A percentile compares a stretch with the other conserved stretches of the same genome.
Evolutionary conservation across 805 yeast genomes (phyloP).

Genomic region (Cyberlindnera galapagoensis): DNA sequence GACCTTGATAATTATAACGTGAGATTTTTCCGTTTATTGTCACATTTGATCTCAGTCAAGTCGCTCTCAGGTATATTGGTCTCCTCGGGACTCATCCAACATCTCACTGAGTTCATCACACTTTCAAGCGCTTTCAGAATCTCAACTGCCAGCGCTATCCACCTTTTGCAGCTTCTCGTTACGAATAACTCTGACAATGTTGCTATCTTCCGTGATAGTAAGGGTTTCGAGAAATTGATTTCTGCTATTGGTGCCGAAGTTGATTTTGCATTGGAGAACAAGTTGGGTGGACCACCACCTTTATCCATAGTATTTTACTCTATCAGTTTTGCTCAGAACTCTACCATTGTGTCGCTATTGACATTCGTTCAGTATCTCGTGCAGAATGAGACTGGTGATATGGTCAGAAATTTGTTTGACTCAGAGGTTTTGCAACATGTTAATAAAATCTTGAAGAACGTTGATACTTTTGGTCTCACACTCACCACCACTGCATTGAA

Average conservation of each 20-base stretch:
- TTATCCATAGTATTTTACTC: conserved; percentile 43
- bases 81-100: conserved; percentile 69
- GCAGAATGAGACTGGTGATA: conserved; percentile 72
- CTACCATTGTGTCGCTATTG: conserved; percentile 50
- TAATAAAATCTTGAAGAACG: conserved; percentile 50
- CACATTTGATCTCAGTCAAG: conserved; percentile 52
- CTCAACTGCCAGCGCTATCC: conserved; percentile 58
- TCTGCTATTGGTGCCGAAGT: conserved; percentile 59
- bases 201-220: conserved; percentile 54
- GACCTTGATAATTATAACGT: conserved; percentile 42
- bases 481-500: conserved; percentile 56
- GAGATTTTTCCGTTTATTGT: conserved; percentile 53
- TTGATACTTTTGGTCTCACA: conserved; percentile 59
- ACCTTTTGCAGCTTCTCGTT: conserved; percentile 35
- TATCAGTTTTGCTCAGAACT: conserved; percentile 54
- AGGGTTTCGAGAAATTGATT: conserved; percentile 62
- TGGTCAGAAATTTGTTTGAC: conserved; percentile 79
- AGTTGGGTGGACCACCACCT: conserved; percentile 53
- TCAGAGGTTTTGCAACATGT: conserved; percentile 65
- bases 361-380: conserved; percentile 60
- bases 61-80: conserved; percentile 50
- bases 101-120: conserved; percentile 55
- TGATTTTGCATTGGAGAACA: conserved; percentile 50
- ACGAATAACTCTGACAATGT: conserved; percentile 41
- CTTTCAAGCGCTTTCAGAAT: conserved; percentile 45